phyloP scores from a whole-genome alignment of 1,284 basidiomycete genomes.

The Porogramme epimiltina region DNA sequence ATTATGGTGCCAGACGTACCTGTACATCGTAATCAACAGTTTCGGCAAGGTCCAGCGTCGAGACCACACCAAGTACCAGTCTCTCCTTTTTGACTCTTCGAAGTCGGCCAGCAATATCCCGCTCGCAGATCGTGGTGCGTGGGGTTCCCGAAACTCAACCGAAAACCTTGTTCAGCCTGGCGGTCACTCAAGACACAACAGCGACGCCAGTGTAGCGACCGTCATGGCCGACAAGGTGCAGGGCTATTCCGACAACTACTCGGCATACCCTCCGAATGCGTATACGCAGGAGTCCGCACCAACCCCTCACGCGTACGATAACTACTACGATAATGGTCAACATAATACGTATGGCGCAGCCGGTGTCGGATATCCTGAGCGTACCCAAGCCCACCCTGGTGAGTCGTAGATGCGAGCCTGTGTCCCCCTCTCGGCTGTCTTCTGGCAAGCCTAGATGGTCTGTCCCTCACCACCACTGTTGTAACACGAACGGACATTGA shows the following conservation, averaged over 20 bases:
- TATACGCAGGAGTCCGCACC: conserved; percentile 47
- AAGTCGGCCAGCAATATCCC: conserved; percentile 67
- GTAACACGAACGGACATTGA: conserved; percentile 21
- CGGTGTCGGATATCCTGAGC: conserved; percentile 40
- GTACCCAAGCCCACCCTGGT: conserved; percentile 52
- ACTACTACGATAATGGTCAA: conserved; percentile 20
- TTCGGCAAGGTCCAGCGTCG: conserved; percentile 76
- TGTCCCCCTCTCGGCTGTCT: conserved; percentile 18
- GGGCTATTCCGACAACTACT: conserved; percentile 42
- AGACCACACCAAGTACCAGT: conserved; percentile 82
- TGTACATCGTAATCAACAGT: conserved; percentile 68
- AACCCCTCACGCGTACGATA: conserved; percentile 38
- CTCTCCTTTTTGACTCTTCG: conserved; percentile 64
- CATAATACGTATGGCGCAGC: conserved; percentile 13
- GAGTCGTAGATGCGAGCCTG: conserved; percentile 33
- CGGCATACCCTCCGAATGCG: conserved; percentile 34
- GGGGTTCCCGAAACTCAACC: conserved; percentile 66
- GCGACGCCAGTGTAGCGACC: conserved; percentile 57
- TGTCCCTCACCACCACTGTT: conserved; percentile 8
- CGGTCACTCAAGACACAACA: conserved; percentile 43
- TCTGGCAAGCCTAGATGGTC: conserved; percentile 23
- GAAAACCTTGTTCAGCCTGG: conserved; percentile 37
- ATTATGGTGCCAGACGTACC: conserved; percentile 54
- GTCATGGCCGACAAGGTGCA: conserved; percentile 52
- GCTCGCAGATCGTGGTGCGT: conserved; percentile 63